Evolutionary conservation across 768 basidiomycete genomes (phyloP), one percentile per base, ranked within the genome.

Genomic region (Mrakia gelida): DNA sequence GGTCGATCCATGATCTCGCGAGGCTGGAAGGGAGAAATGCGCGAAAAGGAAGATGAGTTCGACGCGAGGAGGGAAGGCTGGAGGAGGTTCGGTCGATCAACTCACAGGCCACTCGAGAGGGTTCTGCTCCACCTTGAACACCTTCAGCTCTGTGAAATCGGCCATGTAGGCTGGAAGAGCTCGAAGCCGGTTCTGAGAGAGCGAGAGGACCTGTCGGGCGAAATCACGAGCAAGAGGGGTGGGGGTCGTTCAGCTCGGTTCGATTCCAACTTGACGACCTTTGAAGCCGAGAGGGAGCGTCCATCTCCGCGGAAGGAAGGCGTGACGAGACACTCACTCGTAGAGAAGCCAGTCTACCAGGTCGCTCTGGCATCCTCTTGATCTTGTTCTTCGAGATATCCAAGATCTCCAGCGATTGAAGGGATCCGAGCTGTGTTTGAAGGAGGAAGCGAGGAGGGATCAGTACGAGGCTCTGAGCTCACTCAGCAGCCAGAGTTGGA

Each of bases 371-470:
- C 30, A 98, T 86, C 71, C 87, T 86, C 83, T 88, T 90, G 81
- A 99, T 89, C 85, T 91, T 93, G 86, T 99, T 99, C 80, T 92
- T 90, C 80, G 93, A 95, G 62, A 99, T 88, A 84, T 99, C 97
- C 80, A 99, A 86, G 78, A 95, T 96, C 85, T 99, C 96, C 75
- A 99, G 87, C 9, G 91, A 91, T 4, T 91, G 89, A 86, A 98
- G 90, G 26, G 89, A 62, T 62, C 34, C 71, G 41, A 77, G 86
- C 62, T 63, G 73, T 52, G 49, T 49, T 49, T 21, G 49, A 52
- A 7, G 18, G 18, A 52, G 18, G 49, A 21, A 52, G 45, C 10
- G 16, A 28, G 38, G 43, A 21, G 45, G 13, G 71, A 28, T 41
- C 65, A 67, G 28, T 7, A 72, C 9, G 41, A 72, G 71, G 16